These are phyloP conservation scores for Xylaria arbuscula DNA, from an alignment of 2,329 filamentous ascomycete species.

Conservation along the genomic window DNA sequence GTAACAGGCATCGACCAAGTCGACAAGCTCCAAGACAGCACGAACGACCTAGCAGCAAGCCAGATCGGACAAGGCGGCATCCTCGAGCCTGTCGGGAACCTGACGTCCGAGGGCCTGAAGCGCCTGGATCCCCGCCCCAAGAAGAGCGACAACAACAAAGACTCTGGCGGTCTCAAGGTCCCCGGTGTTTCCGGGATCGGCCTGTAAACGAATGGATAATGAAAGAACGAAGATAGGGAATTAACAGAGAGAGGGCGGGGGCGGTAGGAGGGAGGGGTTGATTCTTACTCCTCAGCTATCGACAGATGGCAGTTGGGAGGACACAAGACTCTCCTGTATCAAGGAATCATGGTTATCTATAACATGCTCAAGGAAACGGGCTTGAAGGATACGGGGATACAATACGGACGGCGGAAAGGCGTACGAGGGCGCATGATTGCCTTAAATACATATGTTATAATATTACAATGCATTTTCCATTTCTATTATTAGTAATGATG, in stretches of 20 bases:
- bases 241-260: background rate
- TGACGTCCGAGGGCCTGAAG: constrained; percentile 72
- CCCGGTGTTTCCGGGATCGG: constrained; percentile 20
- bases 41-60: constrained; percentile 69
- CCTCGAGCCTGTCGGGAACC: constrained; percentile 71
- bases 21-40: constrained; percentile 74
- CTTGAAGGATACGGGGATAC: background rate
- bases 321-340: too few species aligned
- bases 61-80: constrained; percentile 77
- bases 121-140: constrained; percentile 72
- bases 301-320: too few species aligned
- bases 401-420: constrained; percentile 4
- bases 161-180: background rate
- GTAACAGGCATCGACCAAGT: constrained; percentile 74
- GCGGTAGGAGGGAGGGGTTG: too few species aligned
- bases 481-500: too few species aligned
- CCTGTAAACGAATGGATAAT: background rate
- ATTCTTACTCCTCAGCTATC: too few species aligned
- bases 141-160: constrained; percentile 53
- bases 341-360: background rate
- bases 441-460: background rate
- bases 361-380: background rate
- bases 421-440: background rate
- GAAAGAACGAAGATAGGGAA: background rate
- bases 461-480: background rate